Conservation (phyloP, 1,139 yeast genomes). For the Arxiozyma slooffiae region DNA sequence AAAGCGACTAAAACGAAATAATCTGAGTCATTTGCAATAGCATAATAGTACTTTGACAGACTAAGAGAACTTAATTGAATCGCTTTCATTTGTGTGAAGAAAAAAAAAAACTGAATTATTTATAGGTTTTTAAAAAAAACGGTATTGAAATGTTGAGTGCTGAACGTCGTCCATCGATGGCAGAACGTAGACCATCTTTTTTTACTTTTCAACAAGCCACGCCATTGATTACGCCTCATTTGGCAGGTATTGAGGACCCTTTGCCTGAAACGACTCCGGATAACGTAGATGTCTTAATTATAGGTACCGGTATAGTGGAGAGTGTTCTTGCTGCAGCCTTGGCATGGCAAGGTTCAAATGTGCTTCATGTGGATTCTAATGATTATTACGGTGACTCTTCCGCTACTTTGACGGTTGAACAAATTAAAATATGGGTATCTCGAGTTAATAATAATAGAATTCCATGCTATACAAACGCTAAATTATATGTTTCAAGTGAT, state of each 20-base stretch:
- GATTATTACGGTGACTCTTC: slow-evolving; percentile 80
- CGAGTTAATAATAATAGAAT: slow-evolving; percentile 40
- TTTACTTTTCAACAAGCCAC: slow-evolving; percentile 26
- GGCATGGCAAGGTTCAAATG: slow-evolving; percentile 92
- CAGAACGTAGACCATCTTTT: slow-evolving; percentile 47
- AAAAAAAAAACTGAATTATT: no score
- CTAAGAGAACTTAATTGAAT: no score
- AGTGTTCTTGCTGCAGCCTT: slow-evolving; percentile 85
- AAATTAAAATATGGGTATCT: slow-evolving; percentile 69
- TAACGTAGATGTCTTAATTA: slow-evolving; percentile 74
- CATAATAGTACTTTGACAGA: background rate
- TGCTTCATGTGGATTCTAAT: slow-evolving; percentile 77
- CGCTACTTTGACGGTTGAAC: slow-evolving; percentile 80
- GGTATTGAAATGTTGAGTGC: slow-evolving; percentile 19
- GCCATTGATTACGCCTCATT: slow-evolving; percentile 72
- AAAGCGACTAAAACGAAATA: no score
- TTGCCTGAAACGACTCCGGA: slow-evolving; percentile 43
- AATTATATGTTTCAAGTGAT: slow-evolving; percentile 60
- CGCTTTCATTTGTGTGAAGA: no score
- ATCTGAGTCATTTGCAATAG: background rate
- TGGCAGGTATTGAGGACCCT: slow-evolving; percentile 70
- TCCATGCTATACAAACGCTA: slow-evolving; percentile 51
- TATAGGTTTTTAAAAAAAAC: no score
- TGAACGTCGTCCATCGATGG: slow-evolving; percentile 55
- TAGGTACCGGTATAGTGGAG: slow-evolving; percentile 89